Conservation (phyloP, 495 filamentous ascomycete species). For the Bacidia gigantensis region DNA sequence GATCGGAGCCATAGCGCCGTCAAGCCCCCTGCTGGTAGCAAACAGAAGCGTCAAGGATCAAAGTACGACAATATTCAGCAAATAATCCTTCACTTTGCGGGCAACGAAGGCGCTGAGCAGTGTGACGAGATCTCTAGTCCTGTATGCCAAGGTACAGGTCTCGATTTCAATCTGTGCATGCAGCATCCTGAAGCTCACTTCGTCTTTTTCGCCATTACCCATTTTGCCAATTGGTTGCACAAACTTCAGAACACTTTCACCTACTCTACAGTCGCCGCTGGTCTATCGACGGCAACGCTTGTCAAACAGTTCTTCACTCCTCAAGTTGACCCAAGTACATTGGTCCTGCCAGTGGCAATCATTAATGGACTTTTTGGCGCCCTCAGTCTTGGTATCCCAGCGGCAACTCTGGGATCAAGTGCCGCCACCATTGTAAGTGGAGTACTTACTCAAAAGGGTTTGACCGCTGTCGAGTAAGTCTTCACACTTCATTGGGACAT, state of each 20-base stretch:
- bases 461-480: neutral
- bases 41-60: neutral
- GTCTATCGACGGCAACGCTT: neutral
- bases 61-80: constrained; percentile 1
- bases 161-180: neutral
- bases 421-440: neutral
- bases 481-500: no score
- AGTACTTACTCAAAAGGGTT: neutral
- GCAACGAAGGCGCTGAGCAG: neutral
- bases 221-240: constrained; percentile 2
- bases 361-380: neutral
- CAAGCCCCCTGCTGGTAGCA: no score
- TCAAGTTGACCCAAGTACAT: neutral
- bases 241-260: neutral
- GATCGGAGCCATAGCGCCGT: no score
- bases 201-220: neutral
- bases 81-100: neutral
- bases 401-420: neutral
- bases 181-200: neutral
- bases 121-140: constrained; percentile 1
- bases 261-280: neutral
- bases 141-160: neutral
- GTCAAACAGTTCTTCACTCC: neutral
- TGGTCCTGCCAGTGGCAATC: neutral
- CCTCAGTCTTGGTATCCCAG: neutral